These are phyloP conservation scores for fission yeast (Schizosaccharomyces pombe) DNA, from an alignment of 805 yeast species.

Conservation along the genomic window ASM294v3 CU329670.1:171001-171500, in stretches of 20 bases:
- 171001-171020: slow-evolving; percentile 14
- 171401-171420: slow-evolving; percentile 80
- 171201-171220: slow-evolving; percentile 71
- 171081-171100: slow-evolving; percentile 71
- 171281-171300: slow-evolving; percentile 25
- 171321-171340: slow-evolving; percentile 57
- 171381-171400: slow-evolving; percentile 57
- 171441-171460: slow-evolving; percentile 30
- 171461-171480: slow-evolving; percentile 42
- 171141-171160: slow-evolving; percentile 77
- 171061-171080: slow-evolving; percentile 68
- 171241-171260: slow-evolving; percentile 83
- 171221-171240: slow-evolving; percentile 65
- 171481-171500: slow-evolving; percentile 38
- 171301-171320: slow-evolving; percentile 39
- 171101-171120: slow-evolving; percentile 57
- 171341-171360: slow-evolving; percentile 39
- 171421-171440: slow-evolving; percentile 45
- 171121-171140: slow-evolving; percentile 43
- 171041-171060: slow-evolving; percentile 19
- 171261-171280: slow-evolving; percentile 31
- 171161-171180: slow-evolving; percentile 17
- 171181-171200: slow-evolving; percentile 97
- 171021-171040: slow-evolving; percentile 17
- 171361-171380: slow-evolving; percentile 27